Evolutionary conservation across 1,139 yeast species (phyloP).

Genomic region (Candida sanyaensis): DNA sequence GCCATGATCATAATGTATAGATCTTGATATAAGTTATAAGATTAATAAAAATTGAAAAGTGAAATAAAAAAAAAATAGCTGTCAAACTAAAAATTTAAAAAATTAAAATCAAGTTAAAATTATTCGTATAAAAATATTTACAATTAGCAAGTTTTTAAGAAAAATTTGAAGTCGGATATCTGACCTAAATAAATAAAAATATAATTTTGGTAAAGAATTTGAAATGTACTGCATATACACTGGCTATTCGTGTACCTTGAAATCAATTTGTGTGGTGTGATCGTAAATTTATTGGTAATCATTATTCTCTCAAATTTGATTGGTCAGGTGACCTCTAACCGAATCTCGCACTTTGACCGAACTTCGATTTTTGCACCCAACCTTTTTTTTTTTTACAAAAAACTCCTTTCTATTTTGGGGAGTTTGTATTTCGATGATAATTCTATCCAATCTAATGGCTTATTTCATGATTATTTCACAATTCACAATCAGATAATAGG

Average conservation of each 20-base stretch:
- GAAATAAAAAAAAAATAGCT: neutral
- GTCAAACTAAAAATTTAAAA: too few relatives aligned
- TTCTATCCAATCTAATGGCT: neutral
- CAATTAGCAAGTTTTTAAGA: too few relatives aligned
- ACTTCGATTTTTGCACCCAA: constrained; percentile 4
- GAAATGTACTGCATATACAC: too few relatives aligned
- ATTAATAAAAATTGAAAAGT: too few relatives aligned
- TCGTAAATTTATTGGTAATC: constrained; percentile 3
- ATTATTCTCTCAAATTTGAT: constrained; percentile 2
- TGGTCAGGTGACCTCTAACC: constrained; percentile 2
- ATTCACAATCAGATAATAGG: neutral
- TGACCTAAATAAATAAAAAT: neutral
- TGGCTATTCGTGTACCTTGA: too few relatives aligned
- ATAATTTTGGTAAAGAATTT: too few relatives aligned
- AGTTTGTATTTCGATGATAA: neutral
- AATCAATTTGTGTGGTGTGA: neutral
- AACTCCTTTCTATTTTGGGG: too few relatives aligned
- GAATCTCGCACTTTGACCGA: constrained; percentile 3
- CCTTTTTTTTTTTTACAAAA: neutral
- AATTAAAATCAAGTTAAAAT: too few relatives aligned
- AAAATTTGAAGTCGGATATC: constrained; percentile 1
- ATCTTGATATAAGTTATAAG: neutral
- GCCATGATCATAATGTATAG: constrained; percentile 18
- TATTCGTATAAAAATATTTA: too few relatives aligned
- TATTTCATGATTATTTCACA: neutral